phyloP scores from a whole-genome alignment of 768 basidiomycete genomes.

The Termitomyces sp. region DNA sequence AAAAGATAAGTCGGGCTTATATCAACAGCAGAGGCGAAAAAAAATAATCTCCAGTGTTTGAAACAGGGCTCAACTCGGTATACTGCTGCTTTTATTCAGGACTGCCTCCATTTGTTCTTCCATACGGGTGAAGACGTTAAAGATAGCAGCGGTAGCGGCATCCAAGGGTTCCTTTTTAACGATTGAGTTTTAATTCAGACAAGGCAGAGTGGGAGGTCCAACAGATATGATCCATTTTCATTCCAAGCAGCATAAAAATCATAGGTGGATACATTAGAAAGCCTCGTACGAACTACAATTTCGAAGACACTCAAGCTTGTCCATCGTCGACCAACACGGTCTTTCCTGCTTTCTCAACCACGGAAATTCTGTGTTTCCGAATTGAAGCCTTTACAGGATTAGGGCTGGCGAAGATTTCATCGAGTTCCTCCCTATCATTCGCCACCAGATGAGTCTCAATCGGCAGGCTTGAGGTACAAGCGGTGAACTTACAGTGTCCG shows the following conservation, averaged over 20 bases:
- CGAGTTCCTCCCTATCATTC: conserved; percentile 31
- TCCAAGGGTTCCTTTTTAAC: too few relatives aligned
- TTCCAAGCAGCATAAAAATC: neutral
- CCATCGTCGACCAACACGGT: conserved; percentile 16
- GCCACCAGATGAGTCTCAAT: neutral
- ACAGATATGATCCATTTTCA: neutral
- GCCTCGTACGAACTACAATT: neutral
- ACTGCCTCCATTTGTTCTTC: too few relatives aligned
- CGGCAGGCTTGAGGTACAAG: neutral
- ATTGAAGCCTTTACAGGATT: conserved; percentile 35
- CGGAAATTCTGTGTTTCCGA: conserved; percentile 31
- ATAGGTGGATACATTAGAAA: neutral
- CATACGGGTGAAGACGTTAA: too few relatives aligned
- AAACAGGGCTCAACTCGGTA: too few relatives aligned
- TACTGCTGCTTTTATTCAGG: too few relatives aligned
- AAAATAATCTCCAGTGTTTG: neutral
- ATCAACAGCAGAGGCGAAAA: neutral
- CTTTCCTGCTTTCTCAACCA: conserved; percentile 27
- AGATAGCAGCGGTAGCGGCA: too few relatives aligned
- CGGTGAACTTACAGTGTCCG: conserved; percentile 30
- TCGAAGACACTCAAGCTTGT: neutral
- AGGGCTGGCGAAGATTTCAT: conserved; percentile 32
- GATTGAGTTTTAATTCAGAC: neutral
- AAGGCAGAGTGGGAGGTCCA: neutral
- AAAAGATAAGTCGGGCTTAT: too few relatives aligned